A percentile compares a stretch with the other conserved stretches of the same genome.
These are phyloP conservation scores for Crithidia brevicula DNA, from an alignment of 208 protist genomes.

Conservation along the genomic window DNA sequence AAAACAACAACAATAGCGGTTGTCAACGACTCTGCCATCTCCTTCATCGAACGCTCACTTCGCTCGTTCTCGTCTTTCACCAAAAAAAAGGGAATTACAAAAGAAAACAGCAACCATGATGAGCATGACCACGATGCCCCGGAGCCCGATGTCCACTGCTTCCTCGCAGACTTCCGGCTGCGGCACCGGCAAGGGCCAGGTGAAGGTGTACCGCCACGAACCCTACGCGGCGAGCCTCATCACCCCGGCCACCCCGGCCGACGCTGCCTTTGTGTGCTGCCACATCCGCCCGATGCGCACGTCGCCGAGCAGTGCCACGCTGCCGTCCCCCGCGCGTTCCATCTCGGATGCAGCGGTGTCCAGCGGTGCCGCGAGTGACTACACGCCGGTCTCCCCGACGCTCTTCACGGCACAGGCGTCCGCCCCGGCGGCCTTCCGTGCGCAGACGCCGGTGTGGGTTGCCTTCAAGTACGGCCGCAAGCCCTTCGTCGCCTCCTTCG, in stretches of 20 bases:
- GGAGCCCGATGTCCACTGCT: slow-evolving; percentile 21
- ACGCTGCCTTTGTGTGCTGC: slow-evolving; percentile 23
- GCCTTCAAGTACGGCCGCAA: slow-evolving; percentile 83
- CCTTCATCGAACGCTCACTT: too few species aligned
- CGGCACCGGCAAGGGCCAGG: slow-evolving; percentile 2
- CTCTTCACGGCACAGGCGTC: slow-evolving; percentile 1
- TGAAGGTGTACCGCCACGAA: slow-evolving; percentile 61
- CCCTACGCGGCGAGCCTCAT: slow-evolving; percentile 62
- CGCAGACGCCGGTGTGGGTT: slow-evolving; percentile 42
- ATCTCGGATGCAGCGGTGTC: slow-evolving; percentile 10
- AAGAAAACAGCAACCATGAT: too few species aligned
- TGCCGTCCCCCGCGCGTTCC: slow-evolving; percentile 17
- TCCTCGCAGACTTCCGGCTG: slow-evolving; percentile 19
- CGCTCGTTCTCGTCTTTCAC: not conserved
- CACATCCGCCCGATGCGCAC: slow-evolving; percentile 17
- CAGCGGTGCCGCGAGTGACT: slow-evolving; percentile 11
- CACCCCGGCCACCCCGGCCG: slow-evolving; percentile 21
- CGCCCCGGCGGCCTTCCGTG: slow-evolving; percentile 5
- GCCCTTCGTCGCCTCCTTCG: slow-evolving; percentile 42
- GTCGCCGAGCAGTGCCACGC: slow-evolving; percentile 7
- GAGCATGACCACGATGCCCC: not conserved
- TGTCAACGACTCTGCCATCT: too few species aligned
- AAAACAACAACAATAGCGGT: too few species aligned
- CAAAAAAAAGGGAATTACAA: too few species aligned
- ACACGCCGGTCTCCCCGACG: not conserved